Base-by-base conservation (phyloP, 2,329 filamentous ascomycete species). In the Keithomyces neogunnii region DNA sequence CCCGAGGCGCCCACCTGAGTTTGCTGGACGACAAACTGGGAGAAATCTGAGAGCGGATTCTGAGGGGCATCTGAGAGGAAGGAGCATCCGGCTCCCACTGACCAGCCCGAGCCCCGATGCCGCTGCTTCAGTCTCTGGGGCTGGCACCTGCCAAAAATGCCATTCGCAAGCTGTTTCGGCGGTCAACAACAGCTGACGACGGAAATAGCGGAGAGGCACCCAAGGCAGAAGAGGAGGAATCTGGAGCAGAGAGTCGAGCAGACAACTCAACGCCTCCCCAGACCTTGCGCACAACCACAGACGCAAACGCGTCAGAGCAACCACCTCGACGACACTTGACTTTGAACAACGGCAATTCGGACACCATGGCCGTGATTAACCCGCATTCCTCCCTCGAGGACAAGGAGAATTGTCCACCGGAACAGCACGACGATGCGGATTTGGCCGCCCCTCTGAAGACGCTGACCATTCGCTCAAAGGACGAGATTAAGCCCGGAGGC, bases 331-430 rank as follows among this genome's bases (percentile, higher is more conserved):
- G 10, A 36, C 13, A 9, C 31, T 43, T 13, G 44, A 44, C n/a
- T 19, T 33, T n/a, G 56, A 52, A 40, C 7, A 31, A 7, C 31
- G 10, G 13, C 6, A 40, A 19, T 26, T 8, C 8, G 30, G 33
- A 33, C 39, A 40, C 9, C 5, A 51, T 50, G 50, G 9, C 30
- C 52, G 56, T 56, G 31, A 53, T 60, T 54, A 48, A 48, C 31
- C 40, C 55, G 32, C 5, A 26, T 9, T 47, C 48, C 38, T 40
- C 50, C 31, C 40, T 51, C 6, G 51, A 49, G 29, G 54, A 61
- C 50, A 67, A 68, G 53, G 66, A 69, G 55, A 68, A 69, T 40
- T 55, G 51, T 13, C 59, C 60, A 5, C 62, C 59, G 2, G 42
- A 38, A 19, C 30, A n/a, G 1, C 48, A 13, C 39, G 35, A 50